These are phyloP conservation scores for Dryas drummondii DNA, from an alignment of 306 rosid species.

Conservation along the genomic window DNA sequence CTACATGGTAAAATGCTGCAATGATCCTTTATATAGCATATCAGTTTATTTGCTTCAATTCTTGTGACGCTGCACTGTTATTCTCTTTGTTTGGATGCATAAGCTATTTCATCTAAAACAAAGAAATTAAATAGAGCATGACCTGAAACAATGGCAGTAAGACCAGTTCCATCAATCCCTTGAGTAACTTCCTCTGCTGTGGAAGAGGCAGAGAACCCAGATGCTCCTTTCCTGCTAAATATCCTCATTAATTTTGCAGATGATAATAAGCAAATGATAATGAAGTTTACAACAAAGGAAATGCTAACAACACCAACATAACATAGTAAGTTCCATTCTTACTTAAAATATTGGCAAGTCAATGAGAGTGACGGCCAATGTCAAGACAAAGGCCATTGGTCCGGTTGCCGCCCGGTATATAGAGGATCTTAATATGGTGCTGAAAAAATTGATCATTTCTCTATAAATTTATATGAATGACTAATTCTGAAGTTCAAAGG, in stretches of 20 bases:
- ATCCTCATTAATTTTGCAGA: constrained; percentile 42
- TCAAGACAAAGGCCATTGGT: neutral
- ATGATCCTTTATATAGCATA: neutral
- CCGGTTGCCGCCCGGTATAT: no score
- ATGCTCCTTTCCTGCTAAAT: constrained; percentile 37
- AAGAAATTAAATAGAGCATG: neutral
- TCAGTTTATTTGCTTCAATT: neutral
- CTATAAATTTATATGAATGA: no score
- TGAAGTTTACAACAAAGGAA: neutral
- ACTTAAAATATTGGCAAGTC: neutral
- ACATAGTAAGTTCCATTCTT: neutral
- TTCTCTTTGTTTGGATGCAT: no score
- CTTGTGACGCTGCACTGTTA: neutral
- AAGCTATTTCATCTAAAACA: neutral
- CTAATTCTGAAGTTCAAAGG: no score
- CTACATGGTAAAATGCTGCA: no score
- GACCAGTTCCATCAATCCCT: constrained; percentile 52
- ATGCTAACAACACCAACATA: neutral
- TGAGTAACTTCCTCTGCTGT: constrained; percentile 56
- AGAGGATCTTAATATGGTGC: no score
- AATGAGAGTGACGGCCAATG: neutral
- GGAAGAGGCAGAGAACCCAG: constrained; percentile 48
- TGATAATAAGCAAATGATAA: neutral
- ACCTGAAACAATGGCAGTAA: constrained; percentile 73
- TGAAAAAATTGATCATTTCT: no score